A percentile compares a stretch with the other conserved stretches of the same genome.
Evolutionary conservation across 257 asterid species (phyloP).

Genomic region (Phtheirospermum japonicum): DNA sequence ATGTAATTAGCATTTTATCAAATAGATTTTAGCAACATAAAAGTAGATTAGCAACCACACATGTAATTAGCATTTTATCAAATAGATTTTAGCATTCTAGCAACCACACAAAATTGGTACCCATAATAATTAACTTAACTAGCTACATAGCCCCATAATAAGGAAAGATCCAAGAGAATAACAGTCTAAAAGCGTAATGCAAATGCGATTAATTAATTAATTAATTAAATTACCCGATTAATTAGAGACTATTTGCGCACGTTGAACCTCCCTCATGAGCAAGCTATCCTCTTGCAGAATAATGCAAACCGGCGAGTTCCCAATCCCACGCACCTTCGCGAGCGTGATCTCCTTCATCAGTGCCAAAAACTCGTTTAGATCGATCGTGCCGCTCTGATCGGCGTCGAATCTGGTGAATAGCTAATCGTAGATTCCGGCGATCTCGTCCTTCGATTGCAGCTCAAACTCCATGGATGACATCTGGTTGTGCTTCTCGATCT

Average conservation of each 20-base stretch:
- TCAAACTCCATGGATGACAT: slow-evolving; percentile 44
- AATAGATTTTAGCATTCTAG: too few species aligned
- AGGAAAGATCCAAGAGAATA: too few species aligned
- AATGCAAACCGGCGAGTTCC: slow-evolving; percentile 57
- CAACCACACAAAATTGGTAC: too few species aligned
- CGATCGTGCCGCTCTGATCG: slow-evolving; percentile 43
- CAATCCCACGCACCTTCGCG: slow-evolving; percentile 64
- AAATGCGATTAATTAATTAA: not conserved
- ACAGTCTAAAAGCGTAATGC: too few species aligned
- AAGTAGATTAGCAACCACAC: too few species aligned
- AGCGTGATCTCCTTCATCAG: slow-evolving; percentile 60
- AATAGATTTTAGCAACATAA: too few species aligned
- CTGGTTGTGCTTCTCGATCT: slow-evolving; percentile 39
- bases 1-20: too few species aligned
- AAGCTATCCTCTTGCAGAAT: too few species aligned
- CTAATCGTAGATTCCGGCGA: slow-evolving; percentile 36
- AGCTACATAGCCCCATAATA: too few species aligned
- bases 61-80: too few species aligned
- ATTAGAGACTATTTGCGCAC: slow-evolving; percentile 14
- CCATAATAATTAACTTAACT: too few species aligned
- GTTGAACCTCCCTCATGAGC: slow-evolving; percentile 63
- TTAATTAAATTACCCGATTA: not conserved
- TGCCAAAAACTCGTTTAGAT: too few species aligned
- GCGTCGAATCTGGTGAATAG: slow-evolving; percentile 49
- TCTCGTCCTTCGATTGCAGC: slow-evolving; percentile 59